Conservation (phyloP, 345 rosid species). For the Geranium brycei region DNA sequence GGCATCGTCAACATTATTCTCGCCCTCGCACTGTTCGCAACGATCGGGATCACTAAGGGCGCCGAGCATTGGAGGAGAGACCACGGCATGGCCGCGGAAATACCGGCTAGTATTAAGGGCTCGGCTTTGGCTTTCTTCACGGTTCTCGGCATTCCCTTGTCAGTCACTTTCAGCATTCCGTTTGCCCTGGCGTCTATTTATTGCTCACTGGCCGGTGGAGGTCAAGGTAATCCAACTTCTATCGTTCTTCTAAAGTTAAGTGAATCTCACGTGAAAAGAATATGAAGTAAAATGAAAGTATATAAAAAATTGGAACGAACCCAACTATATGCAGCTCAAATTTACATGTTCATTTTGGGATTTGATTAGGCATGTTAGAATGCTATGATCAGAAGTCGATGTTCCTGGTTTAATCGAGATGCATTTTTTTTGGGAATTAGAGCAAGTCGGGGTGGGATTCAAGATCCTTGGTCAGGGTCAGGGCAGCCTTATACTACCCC, state of each 20-base stretch:
- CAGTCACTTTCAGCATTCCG: conserved; percentile 75
- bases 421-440: no score
- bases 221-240: conserved; percentile 49
- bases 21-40: conserved; percentile 40
- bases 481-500: no score
- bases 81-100: conserved; percentile 10
- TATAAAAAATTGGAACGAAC: no score
- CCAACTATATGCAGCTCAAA: no score
- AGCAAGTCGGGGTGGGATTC: no score
- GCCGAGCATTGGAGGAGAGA: conserved; percentile 27
- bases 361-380: not conserved
- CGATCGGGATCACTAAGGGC: conserved; percentile 41
- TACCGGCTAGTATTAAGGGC: conserved; percentile 32
- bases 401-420: no score
- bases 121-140: conserved; percentile 58
- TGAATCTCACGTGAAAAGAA: no score
- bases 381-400: no score
- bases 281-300: no score
- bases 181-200: conserved; percentile 89
- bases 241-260: no score
- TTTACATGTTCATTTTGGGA: not conserved
- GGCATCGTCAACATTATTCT: conserved; percentile 55
- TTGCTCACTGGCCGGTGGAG: conserved; percentile 42
- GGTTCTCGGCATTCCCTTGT: conserved; percentile 59
- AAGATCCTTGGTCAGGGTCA: no score